Base-by-base conservation (phyloP, 106 monocot species). In the Allium sativum region DNA sequence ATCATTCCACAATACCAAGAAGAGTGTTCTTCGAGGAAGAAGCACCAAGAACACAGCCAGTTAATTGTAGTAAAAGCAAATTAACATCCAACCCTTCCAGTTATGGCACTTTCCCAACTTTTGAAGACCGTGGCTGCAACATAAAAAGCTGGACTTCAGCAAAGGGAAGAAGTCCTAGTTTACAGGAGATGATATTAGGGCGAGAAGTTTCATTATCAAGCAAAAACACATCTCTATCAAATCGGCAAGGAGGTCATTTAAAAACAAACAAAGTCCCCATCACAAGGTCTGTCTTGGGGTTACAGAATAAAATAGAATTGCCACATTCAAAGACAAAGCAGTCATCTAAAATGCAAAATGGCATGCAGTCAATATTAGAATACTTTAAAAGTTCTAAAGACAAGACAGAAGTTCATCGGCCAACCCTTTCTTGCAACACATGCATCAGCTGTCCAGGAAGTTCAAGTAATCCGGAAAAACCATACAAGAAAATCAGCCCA, bases 401-500 rank as follows among this genome's bases (percentile, higher is more conserved):
- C 42, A 83, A 78, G 69, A 75, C 75, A 18, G 68, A 70, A 72
- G 56, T 42, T 12, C 70, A 64, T 59, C 69, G 62, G 61, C 61
- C 72, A 72, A 64, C 42, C 13, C 65, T 59, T 58, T 47, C 53
- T 43, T 67, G 66, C 71, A 78, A 77, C 65, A 70, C 76, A 65
- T 65, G 69, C 63, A 45, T 53, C 48, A 73, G 20, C 51, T 69
- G 50, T 67, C 55, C 74, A 46, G 61, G 62, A 55, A 67, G 55
- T 71, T 70, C 66, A 48, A 75, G 59, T 45, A 81, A 53, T n/a
- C 72, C 59, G 60, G 68, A 64, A 9, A 62, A 20, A 47, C 42
- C 62, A 46, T 64, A 56, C 14, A 74, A 66, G 59, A 82, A 48
- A 52, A 65, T 56, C 69, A 90, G 87, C 73, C 90, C 87, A 69